Base-by-base conservation (phyloP, 2,329 filamentous ascomycete genomes). In the Colletotrichum costaricense region DNA sequence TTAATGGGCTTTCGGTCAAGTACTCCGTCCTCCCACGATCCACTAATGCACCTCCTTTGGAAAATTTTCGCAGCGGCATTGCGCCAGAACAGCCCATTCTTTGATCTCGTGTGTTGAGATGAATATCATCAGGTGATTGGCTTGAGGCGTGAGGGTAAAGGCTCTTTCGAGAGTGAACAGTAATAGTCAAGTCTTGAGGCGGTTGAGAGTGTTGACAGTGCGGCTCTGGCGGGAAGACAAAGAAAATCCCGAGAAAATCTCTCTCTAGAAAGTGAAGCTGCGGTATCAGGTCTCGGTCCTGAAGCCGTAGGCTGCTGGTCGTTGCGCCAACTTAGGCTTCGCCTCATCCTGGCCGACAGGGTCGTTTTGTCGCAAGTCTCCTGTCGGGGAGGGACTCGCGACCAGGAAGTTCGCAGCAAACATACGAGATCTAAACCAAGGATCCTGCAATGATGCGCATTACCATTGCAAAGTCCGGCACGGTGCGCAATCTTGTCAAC, bases 31-130 rank as follows among this genome's bases (percentile, higher is more conserved):
- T 22, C 71, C 70, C n/a, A 19, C 8, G 71, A 73, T 73, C 71
- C 71, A 73, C 71, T 73, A 73, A 73, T 73, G 71, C 67, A 73
- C 67, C 62, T 73, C 56, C 19, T 58, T 73, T 67, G 70, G 57
- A 71, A 73, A 46, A 70, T 66, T 66, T 73, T 73, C 71, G 56
- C 65, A 67, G 54, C 56, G 56, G 30, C 62, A 62, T 66, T 71
- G 55, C 71, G 71, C 62, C 67, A 66, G 71, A 70, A 52, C 67
- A 71, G 67, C 60, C 67, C 67, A 73, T 62, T 30, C 26, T 52
- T 46, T 54, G 55, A 60, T 54, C 46, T 65, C 42, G 56, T 71
- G 22, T 35, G 24, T 63, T 46, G 30, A 57, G 56, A 52, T 28
- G 28, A 28, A 26, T 46, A 49, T 9, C 8, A 60, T 30, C 46